Evolutionary conservation across 805 yeast genomes (phyloP).

Genomic region (Monosporozyma solicola): DNA sequence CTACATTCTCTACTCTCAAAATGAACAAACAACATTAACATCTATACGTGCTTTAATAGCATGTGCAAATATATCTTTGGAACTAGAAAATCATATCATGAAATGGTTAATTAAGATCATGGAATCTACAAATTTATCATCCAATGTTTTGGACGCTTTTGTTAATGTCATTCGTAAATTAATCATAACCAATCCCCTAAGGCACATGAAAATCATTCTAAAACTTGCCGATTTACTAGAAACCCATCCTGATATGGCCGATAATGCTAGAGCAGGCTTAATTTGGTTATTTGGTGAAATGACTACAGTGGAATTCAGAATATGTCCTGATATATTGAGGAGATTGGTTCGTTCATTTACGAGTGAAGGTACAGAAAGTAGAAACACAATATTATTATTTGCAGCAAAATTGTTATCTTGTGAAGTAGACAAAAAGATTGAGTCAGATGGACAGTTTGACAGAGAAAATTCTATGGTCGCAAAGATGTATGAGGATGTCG

Average conservation of each 20-base stretch:
- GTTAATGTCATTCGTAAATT: constrained; percentile 64
- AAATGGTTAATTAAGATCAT: constrained; percentile 55
- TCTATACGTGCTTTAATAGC: constrained; percentile 56
- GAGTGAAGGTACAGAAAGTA: constrained; percentile 46
- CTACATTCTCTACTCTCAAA: constrained; percentile 32
- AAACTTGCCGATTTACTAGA: constrained; percentile 36
- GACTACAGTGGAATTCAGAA: constrained; percentile 35
- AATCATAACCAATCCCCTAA: constrained; percentile 52
- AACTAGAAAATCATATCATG: constrained; percentile 47
- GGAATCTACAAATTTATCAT: constrained; percentile 18
- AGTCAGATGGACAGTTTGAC: constrained; percentile 23
- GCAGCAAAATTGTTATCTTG: constrained; percentile 64
- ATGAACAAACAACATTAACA: constrained; percentile 29
- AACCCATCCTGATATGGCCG: constrained; percentile 19
- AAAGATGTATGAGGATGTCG: constrained; percentile 50
- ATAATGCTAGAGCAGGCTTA: constrained; percentile 67
- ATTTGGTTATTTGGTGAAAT: constrained; percentile 91
- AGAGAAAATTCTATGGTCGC: constrained; percentile 30
- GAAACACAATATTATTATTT: constrained; percentile 61
- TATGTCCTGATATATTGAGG: constrained; percentile 74
- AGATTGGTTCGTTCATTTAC: constrained; percentile 45
- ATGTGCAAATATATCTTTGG: constrained; percentile 42
- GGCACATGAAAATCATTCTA: constrained; percentile 46
- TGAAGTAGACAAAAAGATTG: constrained; percentile 34
- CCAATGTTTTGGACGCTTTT: constrained; percentile 47